Percentiles rank a stretch among this genome's conserved stretches.
These are phyloP conservation scores for Trametes cingulata DNA, from an alignment of 768 basidiomycete species.

Conservation along the genomic window DNA sequence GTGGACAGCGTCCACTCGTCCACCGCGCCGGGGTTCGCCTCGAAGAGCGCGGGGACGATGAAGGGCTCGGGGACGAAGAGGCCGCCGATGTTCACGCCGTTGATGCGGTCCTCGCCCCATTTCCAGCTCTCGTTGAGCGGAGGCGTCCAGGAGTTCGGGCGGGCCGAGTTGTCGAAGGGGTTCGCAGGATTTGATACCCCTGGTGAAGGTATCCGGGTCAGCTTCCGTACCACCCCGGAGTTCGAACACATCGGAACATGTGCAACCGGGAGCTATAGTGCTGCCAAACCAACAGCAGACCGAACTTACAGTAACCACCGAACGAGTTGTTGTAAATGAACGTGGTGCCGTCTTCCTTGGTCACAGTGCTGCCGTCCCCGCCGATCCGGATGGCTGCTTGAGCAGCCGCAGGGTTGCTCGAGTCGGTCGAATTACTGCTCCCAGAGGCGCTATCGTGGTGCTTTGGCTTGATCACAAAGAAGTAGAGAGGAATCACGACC, in stretches of 20 bases:
- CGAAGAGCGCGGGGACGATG: slow-evolving; percentile 64
- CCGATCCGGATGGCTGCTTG: slow-evolving; percentile 55
- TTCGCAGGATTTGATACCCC: slow-evolving; percentile 68
- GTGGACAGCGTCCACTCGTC: slow-evolving; percentile 72
- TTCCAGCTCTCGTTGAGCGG: slow-evolving; percentile 75
- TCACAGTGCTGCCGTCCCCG: slow-evolving; percentile 75
- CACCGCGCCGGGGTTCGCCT: slow-evolving; percentile 47
- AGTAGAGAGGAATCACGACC: slow-evolving; percentile 64
- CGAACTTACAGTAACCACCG: slow-evolving; percentile 83
- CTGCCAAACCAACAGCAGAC: neutral
- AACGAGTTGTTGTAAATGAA: slow-evolving; percentile 82
- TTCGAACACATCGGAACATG: neutral
- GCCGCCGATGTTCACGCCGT: slow-evolving; percentile 74
- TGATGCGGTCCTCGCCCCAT: slow-evolving; percentile 60
- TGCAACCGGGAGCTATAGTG: neutral
- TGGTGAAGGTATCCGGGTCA: slow-evolving; percentile 26
- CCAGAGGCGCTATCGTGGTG: neutral
- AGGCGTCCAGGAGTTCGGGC: slow-evolving; percentile 79
- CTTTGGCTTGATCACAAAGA: slow-evolving; percentile 55
- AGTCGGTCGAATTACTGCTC: neutral
- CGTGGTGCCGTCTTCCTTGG: slow-evolving; percentile 78
- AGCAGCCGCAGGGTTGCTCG: slow-evolving; percentile 18
- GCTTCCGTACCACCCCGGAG: neutral
- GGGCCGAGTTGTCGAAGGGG: slow-evolving; percentile 76
- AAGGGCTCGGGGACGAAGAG: slow-evolving; percentile 80